phyloP scores from a whole-genome alignment of 129 eudicot species.

The Helianthus annuus region HanXRQr2.0-SUNRISE NC_035436.2:34631131-34631630 shows the following conservation, averaged over 20 bases:
- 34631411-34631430: constrained; percentile 21
- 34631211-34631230: constrained; percentile 29
- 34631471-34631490: not conserved
- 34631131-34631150: constrained; percentile 74
- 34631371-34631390: not conserved
- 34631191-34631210: constrained; percentile 54
- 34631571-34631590: no score
- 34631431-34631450: not conserved
- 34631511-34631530: not conserved
- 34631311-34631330: constrained; percentile 17
- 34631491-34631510: not conserved
- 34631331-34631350: constrained; percentile 22
- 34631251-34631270: constrained; percentile 23
- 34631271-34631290: constrained; percentile 36
- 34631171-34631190: constrained; percentile 50
- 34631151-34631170: constrained; percentile 54
- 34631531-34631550: not conserved
- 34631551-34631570: no score
- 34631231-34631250: constrained; percentile 31
- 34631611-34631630: no score
- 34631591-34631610: no score
- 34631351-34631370: not conserved
- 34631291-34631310: constrained; percentile 18
- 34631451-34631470: not conserved
- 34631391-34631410: constrained; percentile 15